Percentiles rank a stretch among this genome's conserved stretches.
Conservation (phyloP, 192 early-diverging fungal species). For the Chytriomyces sp. region DNA sequence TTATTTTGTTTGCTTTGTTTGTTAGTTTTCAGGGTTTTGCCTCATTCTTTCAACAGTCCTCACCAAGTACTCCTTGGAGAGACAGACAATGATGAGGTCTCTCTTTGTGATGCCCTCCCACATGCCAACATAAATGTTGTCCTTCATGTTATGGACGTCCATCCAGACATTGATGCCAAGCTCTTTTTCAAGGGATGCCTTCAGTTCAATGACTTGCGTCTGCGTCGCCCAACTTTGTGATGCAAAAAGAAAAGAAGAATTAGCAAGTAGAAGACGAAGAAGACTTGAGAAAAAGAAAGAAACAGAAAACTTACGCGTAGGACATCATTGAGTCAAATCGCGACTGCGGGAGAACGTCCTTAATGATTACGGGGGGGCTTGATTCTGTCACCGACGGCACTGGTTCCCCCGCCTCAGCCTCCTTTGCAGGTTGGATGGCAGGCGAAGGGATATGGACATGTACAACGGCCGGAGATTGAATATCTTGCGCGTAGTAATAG, state of each 20-base stretch:
- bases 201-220: neutral
- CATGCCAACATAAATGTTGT: slow-evolving; percentile 27
- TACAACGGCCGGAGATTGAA: slow-evolving; percentile 3
- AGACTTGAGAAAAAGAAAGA: neutral
- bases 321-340: slow-evolving; percentile 19
- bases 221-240: slow-evolving; percentile 19
- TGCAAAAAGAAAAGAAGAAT: neutral
- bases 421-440: neutral
- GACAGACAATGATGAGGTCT: slow-evolving; percentile 20
- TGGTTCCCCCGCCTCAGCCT: neutral
- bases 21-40: neutral
- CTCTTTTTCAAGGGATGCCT: neutral
- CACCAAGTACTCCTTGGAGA: slow-evolving; percentile 17
- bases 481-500: neutral
- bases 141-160: slow-evolving; percentile 30
- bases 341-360: neutral
- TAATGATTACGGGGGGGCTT: neutral
- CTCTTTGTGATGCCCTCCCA: slow-evolving; percentile 19
- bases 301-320: slow-evolving; percentile 2
- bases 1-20: neutral
- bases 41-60: neutral
- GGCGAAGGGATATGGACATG: neutral
- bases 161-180: slow-evolving; percentile 14
- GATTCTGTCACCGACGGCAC: neutral
- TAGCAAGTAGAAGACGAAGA: too few relatives aligned